Conservation (phyloP, 371 early-diverging fungal species). For the Paraphysoderma sedebokerense region DNA sequence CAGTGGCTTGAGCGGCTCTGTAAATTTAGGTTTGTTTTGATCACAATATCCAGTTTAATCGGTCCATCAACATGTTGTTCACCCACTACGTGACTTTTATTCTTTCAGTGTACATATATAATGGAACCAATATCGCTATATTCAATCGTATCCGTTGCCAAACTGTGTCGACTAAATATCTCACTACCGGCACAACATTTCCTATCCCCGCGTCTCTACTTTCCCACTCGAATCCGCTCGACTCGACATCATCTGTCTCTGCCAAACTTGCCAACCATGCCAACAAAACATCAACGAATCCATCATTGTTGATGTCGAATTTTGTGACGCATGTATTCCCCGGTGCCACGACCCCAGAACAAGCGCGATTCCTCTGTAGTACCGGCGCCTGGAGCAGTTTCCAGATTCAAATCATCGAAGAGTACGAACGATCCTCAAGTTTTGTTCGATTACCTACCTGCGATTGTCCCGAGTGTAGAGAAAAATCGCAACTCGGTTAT, state of each 20-base stretch:
- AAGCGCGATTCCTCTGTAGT: not conserved
- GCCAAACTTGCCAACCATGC: no score
- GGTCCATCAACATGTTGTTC: not conserved
- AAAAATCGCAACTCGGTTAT: not conserved
- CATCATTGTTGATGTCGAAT: not conserved
- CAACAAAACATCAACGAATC: not conserved
- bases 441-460: not conserved
- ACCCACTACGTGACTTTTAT: not conserved
- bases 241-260: not conserved
- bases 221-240: no score
- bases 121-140: slow-evolving; percentile 45
- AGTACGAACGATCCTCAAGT: not conserved
- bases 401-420: not conserved
- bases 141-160: slow-evolving; percentile 70
- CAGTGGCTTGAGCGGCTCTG: no score
- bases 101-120: not conserved
- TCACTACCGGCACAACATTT: slow-evolving; percentile 25
- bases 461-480: not conserved
- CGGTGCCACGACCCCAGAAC: not conserved
- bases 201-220: not conserved
- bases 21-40: no score
- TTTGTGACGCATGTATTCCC: not conserved
- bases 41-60: no score
- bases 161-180: slow-evolving; percentile 66
- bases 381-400: not conserved